phyloP scores from a whole-genome alignment of 1,284 basidiomycete species.

The Cryptococcus hybrid region DNA sequence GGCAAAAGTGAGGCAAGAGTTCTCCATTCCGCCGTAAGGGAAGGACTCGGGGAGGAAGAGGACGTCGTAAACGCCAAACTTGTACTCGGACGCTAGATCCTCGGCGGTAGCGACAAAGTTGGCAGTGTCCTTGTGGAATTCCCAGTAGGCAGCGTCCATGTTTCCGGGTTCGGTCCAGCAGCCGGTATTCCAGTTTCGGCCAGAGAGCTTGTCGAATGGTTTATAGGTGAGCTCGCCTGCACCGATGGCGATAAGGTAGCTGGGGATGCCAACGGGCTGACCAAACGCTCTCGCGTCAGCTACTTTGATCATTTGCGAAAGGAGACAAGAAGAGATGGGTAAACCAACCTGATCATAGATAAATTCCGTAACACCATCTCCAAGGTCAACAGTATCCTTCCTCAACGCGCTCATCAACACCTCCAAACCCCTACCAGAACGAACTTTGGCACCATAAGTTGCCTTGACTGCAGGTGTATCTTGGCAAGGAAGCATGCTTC shows the following conservation, averaged over 20 bases:
- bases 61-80: constrained; percentile 68
- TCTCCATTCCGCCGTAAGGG: constrained; percentile 67
- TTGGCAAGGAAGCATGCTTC: constrained; percentile 76
- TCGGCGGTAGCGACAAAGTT: constrained; percentile 76
- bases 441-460: constrained; percentile 74
- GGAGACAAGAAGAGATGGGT: background rate
- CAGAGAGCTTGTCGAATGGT: constrained; percentile 60
- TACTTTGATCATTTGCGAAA: too few relatives aligned
- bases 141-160: constrained; percentile 77
- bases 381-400: constrained; percentile 66
- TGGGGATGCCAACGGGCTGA: constrained; percentile 77
- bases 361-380: constrained; percentile 54
- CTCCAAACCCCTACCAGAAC: constrained; percentile 63
- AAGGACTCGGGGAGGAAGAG: constrained; percentile 92
- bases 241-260: constrained; percentile 84
- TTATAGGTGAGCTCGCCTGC: constrained; percentile 77
- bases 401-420: constrained; percentile 80
- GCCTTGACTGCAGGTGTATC: constrained; percentile 51
- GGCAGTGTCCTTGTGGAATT: constrained; percentile 77
- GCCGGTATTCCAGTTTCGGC: constrained; percentile 72
- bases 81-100: constrained; percentile 68
- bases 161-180: constrained; percentile 87
- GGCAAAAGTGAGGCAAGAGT: constrained; percentile 75
- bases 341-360: constrained; percentile 56
- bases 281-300: background rate